Evolutionary conservation across 768 basidiomycete species (phyloP).

Genomic region (Antrodiella citrinella): DNA sequence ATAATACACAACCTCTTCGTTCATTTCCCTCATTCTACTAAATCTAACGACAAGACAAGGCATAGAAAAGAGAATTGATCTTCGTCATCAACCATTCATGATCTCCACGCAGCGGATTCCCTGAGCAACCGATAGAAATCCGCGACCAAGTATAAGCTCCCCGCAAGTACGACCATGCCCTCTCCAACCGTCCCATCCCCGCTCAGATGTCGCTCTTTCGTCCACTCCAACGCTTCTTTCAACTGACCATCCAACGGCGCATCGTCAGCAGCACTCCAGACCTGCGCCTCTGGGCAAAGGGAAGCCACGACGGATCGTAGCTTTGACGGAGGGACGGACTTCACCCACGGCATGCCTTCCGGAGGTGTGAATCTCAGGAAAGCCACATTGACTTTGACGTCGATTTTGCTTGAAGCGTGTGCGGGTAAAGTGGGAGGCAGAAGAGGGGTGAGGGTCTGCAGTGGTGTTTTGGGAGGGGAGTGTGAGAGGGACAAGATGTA

Average conservation of each 20-base stretch:
- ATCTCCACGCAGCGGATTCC: too few species aligned
- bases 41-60: too few species aligned
- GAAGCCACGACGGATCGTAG: slow-evolving; percentile 37
- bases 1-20: too few species aligned
- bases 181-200: slow-evolving; percentile 15
- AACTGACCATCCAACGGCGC: slow-evolving; percentile 25
- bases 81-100: too few species aligned
- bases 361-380: slow-evolving; percentile 60
- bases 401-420: slow-evolving; percentile 4
- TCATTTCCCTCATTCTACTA: too few species aligned
- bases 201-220: slow-evolving; percentile 13
- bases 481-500: slow-evolving; percentile 80
- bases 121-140: slow-evolving; percentile 74
- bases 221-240: slow-evolving; percentile 45
- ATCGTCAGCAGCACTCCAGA: slow-evolving; percentile 35
- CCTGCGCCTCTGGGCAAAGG: slow-evolving; percentile 36
- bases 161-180: slow-evolving; percentile 62
- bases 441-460: slow-evolving; percentile 63
- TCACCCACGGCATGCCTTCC: slow-evolving; percentile 94
- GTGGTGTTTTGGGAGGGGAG: slow-evolving; percentile 78
- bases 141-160: slow-evolving; percentile 91
- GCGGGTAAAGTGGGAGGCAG: slow-evolving; percentile 31
- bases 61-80: too few species aligned
- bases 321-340: slow-evolving; percentile 43
- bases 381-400: slow-evolving; percentile 38